Evolutionary conservation across 805 yeast species (phyloP).

Genomic region (Priceomyces medius): DNA sequence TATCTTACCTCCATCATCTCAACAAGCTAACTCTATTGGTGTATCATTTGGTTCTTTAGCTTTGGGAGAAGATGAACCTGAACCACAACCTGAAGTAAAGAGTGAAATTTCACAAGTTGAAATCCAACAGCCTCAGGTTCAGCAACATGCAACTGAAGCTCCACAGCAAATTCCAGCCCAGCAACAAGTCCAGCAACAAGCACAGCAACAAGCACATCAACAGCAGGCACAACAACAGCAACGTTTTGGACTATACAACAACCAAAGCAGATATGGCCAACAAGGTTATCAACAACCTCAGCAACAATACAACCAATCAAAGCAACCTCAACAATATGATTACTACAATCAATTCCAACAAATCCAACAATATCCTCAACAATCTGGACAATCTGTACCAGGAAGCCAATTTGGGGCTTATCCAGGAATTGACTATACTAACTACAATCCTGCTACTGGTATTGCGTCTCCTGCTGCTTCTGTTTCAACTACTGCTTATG

Average conservation of each 20-base stretch:
- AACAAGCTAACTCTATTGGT: conserved; percentile 49
- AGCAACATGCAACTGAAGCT: conserved; percentile 25
- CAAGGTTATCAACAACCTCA: conserved; percentile 17
- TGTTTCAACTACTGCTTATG: conserved; percentile 28
- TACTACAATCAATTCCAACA: conserved; percentile 35
- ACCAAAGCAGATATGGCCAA: conserved; percentile 14
- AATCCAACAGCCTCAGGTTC: conserved; percentile 16
- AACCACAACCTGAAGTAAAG: conserved; percentile 15
- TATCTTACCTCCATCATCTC: conserved; percentile 53
- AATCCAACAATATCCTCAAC: conserved; percentile 44
- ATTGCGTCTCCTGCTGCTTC: conserved; percentile 27
- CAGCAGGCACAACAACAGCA: conserved; percentile 16
- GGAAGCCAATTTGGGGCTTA: conserved; percentile 42
- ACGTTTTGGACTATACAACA: conserved; percentile 12
- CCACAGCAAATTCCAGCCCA: conserved; percentile 4
- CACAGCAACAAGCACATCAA: conserved; percentile 15
- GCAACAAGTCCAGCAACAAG: conserved; percentile 15
- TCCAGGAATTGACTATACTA: conserved; percentile 45
- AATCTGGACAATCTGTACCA: conserved; percentile 39
- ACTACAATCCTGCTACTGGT: conserved; percentile 33
- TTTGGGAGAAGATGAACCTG: conserved; percentile 43
- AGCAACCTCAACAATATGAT: conserved; percentile 30
- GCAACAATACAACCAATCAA: conserved; percentile 19
- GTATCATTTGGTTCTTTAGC: conserved; percentile 64
- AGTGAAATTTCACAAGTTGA: conserved; percentile 11